Percentiles rank a stretch among this genome's conserved stretches.
Conservation (phyloP, 495 filamentous ascomycete species). For the Penicillium coprophilum region DNA sequence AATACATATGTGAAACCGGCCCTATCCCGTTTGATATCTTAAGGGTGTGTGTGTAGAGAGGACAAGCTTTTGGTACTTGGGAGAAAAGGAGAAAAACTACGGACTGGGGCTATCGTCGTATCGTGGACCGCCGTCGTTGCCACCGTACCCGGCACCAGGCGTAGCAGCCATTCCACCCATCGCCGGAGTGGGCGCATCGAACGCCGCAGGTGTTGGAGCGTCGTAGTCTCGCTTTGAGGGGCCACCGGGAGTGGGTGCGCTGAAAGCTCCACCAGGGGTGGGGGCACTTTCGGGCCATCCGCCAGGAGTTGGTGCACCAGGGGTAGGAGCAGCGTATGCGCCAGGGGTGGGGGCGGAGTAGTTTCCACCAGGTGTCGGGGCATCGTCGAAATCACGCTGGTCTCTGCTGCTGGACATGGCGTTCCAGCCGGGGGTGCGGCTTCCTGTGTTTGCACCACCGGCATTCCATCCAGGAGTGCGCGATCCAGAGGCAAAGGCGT, state of each 20-base stretch:
- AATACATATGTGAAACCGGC: constrained; percentile 29
- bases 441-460: constrained; percentile 44
- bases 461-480: constrained; percentile 73
- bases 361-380: constrained; percentile 72
- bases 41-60: constrained; percentile 8
- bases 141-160: constrained; percentile 65
- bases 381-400: constrained; percentile 52
- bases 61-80: constrained; percentile 5
- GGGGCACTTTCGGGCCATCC: constrained; percentile 61
- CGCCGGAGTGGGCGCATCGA: constrained; percentile 75
- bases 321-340: constrained; percentile 63
- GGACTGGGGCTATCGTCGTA: constrained; percentile 59
- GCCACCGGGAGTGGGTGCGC: constrained; percentile 57
- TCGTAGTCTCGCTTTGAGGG: constrained; percentile 49
- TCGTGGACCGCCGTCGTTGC: constrained; percentile 57
- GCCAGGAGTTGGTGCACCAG: constrained; percentile 78
- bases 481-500: constrained; percentile 68
- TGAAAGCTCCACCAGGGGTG: constrained; percentile 60
- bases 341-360: constrained; percentile 54
- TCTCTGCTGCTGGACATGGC: constrained; percentile 24
- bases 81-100: constrained; percentile 22
- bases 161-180: constrained; percentile 69
- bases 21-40: constrained; percentile 22
- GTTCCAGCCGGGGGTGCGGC: constrained; percentile 54
- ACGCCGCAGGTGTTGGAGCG: constrained; percentile 60